Evolutionary conservation across 2,329 filamentous ascomycete genomes (phyloP), one percentile per base, ranked within the genome.

Genomic region (Sporothrix pseudoabietina): DNA sequence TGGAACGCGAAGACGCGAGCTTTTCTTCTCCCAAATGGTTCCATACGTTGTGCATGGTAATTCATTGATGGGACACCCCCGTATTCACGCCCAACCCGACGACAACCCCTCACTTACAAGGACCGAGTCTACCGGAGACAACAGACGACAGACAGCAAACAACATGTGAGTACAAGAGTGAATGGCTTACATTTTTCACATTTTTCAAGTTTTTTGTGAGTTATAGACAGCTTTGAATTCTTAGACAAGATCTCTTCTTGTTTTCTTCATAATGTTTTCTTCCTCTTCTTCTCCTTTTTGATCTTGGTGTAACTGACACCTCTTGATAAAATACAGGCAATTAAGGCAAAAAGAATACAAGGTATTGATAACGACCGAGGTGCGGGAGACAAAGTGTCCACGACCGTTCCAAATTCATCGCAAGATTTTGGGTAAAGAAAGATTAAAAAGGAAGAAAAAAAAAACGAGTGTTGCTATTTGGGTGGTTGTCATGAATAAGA

Each of bases 1-100:
- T 30, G 61, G 47, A 66, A 47, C 39, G 61, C 61, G 61, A 66
- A 65, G 59, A 14, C 59, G 59, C 59, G 59, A 65, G n/a, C n/a
- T 4, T n/a, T 6, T 19, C 14, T 14, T 14, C 52, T n/a, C 52
- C 52, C 1, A 55, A 30, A 55, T 26, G 52, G 30, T 55, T 55
- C 52, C 52, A 55, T 12, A 30, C 30, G 30, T 22, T 22, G 30
- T 12, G 14, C 52, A 55, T 12, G 22, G 22, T 19, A 49, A 14
- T 26, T 26, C 26, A 26, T 26, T 49, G 14, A 49, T 6, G 44
- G 14, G 9, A 44, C 41, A 8, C 5, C 41, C 41, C 1, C 3
- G 10, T 44, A 3, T 14, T 35, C 35, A 35, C 35, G 35, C 35
- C 35, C 35, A 35, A 26, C 26, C 35, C 35, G 35, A 35, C 35